Conservation (phyloP, 2,329 filamentous ascomycete species). For the Penicillium sp. region DNA sequence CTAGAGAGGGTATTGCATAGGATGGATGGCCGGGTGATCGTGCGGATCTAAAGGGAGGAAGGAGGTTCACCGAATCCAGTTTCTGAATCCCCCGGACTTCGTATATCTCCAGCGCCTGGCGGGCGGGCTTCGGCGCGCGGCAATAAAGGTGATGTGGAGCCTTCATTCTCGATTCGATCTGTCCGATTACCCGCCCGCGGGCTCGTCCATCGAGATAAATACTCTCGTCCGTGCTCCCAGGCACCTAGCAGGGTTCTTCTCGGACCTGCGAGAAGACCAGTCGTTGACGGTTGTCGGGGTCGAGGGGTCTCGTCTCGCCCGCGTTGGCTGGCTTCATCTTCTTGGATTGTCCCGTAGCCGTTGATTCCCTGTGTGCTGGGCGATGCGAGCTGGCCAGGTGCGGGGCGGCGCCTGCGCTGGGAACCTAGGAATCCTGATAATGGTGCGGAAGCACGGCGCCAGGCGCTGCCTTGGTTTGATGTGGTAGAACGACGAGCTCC, state of each 20-base stretch:
- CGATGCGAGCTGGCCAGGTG: constrained; percentile 32
- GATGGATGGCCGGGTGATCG: neutral
- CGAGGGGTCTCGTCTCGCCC: constrained; percentile 1
- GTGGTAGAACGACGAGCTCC: constrained; percentile 24
- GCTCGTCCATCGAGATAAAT: constrained; percentile 30
- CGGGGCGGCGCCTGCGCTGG: constrained; percentile 23
- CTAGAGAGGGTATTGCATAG: neutral
- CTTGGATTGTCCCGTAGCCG: constrained; percentile 33
- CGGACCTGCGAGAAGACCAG: constrained; percentile 31
- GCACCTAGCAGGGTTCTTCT: constrained; percentile 29
- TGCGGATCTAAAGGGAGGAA: constrained; percentile 11
- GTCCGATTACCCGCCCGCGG: constrained; percentile 22
- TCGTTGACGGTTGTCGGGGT: neutral
- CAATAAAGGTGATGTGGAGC: constrained; percentile 20
- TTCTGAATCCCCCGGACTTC: neutral
- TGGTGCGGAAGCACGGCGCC: constrained; percentile 33
- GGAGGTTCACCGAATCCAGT: neutral
- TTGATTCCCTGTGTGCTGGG: constrained; percentile 21
- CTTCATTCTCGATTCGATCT: constrained; percentile 7
- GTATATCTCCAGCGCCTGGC: constrained; percentile 4
- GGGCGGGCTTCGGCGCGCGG: constrained; percentile 8
- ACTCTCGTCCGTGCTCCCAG: constrained; percentile 32
- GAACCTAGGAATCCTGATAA: constrained; percentile 22
- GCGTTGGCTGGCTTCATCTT: constrained; percentile 16
- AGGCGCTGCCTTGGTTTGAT: constrained; percentile 17